Base-by-base conservation (phyloP, 2,329 filamentous ascomycete genomes). In the Monosporascus sp. region DNA sequence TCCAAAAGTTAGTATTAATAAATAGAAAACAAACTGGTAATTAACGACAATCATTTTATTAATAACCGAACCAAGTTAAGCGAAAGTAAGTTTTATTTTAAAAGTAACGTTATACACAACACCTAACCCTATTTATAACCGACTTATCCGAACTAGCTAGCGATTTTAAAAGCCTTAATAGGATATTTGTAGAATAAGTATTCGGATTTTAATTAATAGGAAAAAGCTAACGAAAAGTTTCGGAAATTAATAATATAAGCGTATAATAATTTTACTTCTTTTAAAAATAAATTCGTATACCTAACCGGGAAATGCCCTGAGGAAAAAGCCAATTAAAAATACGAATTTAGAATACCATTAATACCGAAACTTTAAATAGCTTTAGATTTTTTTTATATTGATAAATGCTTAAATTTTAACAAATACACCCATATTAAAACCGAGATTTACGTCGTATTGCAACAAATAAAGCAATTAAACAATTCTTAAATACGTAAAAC, bases 131-230 rank as follows among this genome's bases (percentile, higher is more conserved):
- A 31, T n/a, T 11, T 48, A 17, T 17, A 31, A 31, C 31, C 7
- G 5, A 35, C 17, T 31, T 48, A 35, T 48, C 25, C 15, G 17
- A 36, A 48, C 7, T 36, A 17, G 15, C 7, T 48, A 7, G 31
- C 35, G 31, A 48, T 27, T 48, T 48, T 48, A 31, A 35, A 48
- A 31, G 20, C 9, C 5, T 48, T 48, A 31, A 48, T 49, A 49
- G 48, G 20, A 48, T 50, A 48, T 46, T 43, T 15, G 44, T 41
- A 52, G 52, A 48, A 37, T 51, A 48, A 50, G 7, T 25, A 24
- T 18, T 35, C 4, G 11, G 18, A 22, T 47, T 14, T 47, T 24
- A 47, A 22, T 7, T 17, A 22, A 24, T 8, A 25, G 38, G 37
- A 39, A 27, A 27, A 9, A 24, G 15, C n/a, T 25, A 22, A 27